phyloP scores from a whole-genome alignment of 192 early-diverging fungal genomes.

The Thoreauomyces humboldtii region DNA sequence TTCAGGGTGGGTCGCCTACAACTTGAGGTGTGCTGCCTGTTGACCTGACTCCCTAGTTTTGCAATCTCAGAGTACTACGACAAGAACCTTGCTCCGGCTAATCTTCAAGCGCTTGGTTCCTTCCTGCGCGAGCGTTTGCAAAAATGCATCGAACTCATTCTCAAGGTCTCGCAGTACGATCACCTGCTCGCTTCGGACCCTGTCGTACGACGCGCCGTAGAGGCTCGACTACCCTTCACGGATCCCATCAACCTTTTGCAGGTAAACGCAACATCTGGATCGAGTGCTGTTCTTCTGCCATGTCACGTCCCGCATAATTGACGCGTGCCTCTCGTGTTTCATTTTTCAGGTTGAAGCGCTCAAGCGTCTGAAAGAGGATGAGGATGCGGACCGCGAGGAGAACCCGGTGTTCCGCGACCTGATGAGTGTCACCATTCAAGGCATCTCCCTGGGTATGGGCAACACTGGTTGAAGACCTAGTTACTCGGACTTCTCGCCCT shows the following conservation, averaged over 20 bases:
- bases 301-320: too few species aligned
- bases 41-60: too few species aligned
- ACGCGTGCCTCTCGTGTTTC: too few species aligned
- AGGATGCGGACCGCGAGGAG: constrained; percentile 12
- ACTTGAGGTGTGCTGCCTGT: too few species aligned
- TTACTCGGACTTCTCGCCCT: too few species aligned
- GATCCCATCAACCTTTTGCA: constrained; percentile 29
- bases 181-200: constrained; percentile 30
- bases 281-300: too few species aligned
- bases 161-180: constrained; percentile 13
- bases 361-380: constrained; percentile 12
- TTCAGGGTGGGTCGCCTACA: constrained; percentile 18
- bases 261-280: too few species aligned
- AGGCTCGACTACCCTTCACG: constrained; percentile 35
- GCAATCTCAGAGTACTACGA: constrained; percentile 30
- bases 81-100: constrained; percentile 12
- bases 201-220: constrained; percentile 37
- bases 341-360: constrained; percentile 32
- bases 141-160: constrained; percentile 14
- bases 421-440: constrained; percentile 37
- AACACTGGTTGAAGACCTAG: not conserved
- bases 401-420: constrained; percentile 18
- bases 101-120: constrained; percentile 14
- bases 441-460: constrained; percentile 23
- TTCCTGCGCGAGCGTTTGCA: constrained; percentile 20